Base-by-base conservation (phyloP, 495 filamentous ascomycete genomes). In the Chlorociboria aeruginascens region DNA sequence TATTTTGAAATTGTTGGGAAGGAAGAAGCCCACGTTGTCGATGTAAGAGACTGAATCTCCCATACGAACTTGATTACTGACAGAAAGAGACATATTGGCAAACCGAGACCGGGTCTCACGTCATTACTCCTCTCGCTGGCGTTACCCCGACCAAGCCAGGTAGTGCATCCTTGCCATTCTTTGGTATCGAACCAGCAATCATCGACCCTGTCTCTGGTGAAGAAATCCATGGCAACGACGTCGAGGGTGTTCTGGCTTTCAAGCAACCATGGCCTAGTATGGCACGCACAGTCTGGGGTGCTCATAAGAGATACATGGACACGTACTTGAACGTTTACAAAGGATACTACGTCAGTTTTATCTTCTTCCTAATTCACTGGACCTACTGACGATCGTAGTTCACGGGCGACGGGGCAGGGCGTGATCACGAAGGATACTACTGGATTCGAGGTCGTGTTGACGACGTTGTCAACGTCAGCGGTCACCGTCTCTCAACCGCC, bases 391-490 rank as follows among this genome's bases (percentile, higher is more conserved):
- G 3, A 16, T 40, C 14, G 17, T 34, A 95, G 87, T 98, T 97
- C 76, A 99, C 93, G 20, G 92, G 92, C 53, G 92, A 99, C 64
- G 93, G 93, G 56, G 92, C 93, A 48, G 93, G 85, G 53, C 85
- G 93, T 59, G 92, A 99, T 64, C 86, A 95, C 67, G 93, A 99
- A 55, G 92, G 92, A 43, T 97, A 97, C 72, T 97, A 97, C 77
- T 97, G 93, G 93, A 97, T 99, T 66, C 89, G 93, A 48, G 93
- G 92, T 41, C 87, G 92, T 69, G 92, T 97, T 29, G 92, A 99
- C 61, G 92, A 99, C 57, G 92, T 97, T 47, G 90, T 99, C 61
- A 99, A 97, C 63, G 92, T 99, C 43, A 89, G 82, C 51, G 92
- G 92, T 30, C 93, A 99, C 63, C 81, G 92, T 63, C 73, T 99